Base-by-base conservation (phyloP, 129 eudicot species). In the Arctium lappa region DNA sequence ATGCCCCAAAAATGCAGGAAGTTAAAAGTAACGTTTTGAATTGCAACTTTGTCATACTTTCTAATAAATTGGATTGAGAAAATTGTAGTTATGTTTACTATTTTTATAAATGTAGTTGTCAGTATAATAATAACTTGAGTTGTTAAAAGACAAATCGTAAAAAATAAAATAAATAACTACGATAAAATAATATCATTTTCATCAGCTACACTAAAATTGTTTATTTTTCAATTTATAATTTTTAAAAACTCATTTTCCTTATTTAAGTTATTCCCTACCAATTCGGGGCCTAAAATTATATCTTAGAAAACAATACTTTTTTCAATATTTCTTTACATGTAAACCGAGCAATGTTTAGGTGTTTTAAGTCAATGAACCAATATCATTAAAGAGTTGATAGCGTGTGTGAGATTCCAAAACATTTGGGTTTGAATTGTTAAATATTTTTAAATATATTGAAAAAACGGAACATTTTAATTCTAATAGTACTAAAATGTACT, bases 1-100 rank as follows among this genome's bases (percentile, higher is more conserved):
- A 72, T 60, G 44, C 68, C 73, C 60, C 10, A 56, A 71, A 40
- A 83, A 83, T 71, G 53, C 27, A 78, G 46, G 78, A 32, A 18
- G 68, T 37, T 78, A 78, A 78, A 60, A 72, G 74, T 72, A 71
- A 83, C 44, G 50, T n/a, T 50, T 77, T 12, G 29, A 83, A 76
- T 72, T 71, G 12, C 74, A 4, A 77, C 22, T 77, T 83, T 83
- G 82, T n/a, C 82, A 72, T 69, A 66, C 63, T 73, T 81, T 60
- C 79, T 56, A 8, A 73, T 74, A 74, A 60, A 60, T 16, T 16
- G 29, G 2, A n/a, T 4, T n/a, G 1, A 60, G 2, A 60, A 60
- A 56, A 11, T 11, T 44, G 7, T 60, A 60, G 9, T 1, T 16
- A 7, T n/a, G 29, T 16, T 60, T 60, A 60, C 12, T 42, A 44